Base-by-base conservation (phyloP, 495 filamentous ascomycete genomes). In the Xylaria venustula region DNA sequence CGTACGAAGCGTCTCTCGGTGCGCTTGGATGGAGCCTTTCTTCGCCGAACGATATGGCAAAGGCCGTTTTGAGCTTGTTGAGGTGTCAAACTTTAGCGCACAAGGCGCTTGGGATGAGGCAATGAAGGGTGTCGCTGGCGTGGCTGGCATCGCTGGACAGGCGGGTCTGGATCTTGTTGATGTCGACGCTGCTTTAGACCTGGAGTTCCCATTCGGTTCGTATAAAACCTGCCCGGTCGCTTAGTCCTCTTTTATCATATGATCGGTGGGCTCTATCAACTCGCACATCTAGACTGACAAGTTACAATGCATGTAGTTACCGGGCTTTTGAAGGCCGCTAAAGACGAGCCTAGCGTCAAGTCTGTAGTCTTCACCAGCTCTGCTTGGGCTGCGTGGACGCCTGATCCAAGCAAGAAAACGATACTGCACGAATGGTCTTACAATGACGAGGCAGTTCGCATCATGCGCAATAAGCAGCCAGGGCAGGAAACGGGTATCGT, bases 21-120 rank as follows among this genome's bases (percentile, higher is more conserved):
- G 63, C 15, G 55, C 56, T 22, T 81, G 79, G 76, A 49, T 85
- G 15, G 65, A 69, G 22, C 56, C 73, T 2, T 61, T 72, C 45
- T 81, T 82, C 57, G 58, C 71, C 7, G 37, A 71, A 7, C 74
- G 70, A 23, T 73, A 81, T 53, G 80, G 76, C 7, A 9, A 32
- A 7, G 73, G 66, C 11, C 58, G 57, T 1, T 78, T 80, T 57
- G 72, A 78, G 42, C 56, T 70, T 17, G 58, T 74, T 0, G 57
- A 77, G 40, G 71, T 84, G 0, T 34, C 68, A 1, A 67, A 79
- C 49, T 71, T 83, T 25, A 61, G 66, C 14, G 56, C 66, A 6
- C 65, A 58, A 0, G 73, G 74, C 15, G 72, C 71, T 8, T 79
- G 80, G 40, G 68, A 75, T 28, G 61, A 67, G 14, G 65, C 69